Percentiles rank a stretch among this genome's conserved stretches.
These are phyloP conservation scores for Crataegus laevigata DNA, from an alignment of 306 rosid genomes.

Conservation along the genomic window DNA sequence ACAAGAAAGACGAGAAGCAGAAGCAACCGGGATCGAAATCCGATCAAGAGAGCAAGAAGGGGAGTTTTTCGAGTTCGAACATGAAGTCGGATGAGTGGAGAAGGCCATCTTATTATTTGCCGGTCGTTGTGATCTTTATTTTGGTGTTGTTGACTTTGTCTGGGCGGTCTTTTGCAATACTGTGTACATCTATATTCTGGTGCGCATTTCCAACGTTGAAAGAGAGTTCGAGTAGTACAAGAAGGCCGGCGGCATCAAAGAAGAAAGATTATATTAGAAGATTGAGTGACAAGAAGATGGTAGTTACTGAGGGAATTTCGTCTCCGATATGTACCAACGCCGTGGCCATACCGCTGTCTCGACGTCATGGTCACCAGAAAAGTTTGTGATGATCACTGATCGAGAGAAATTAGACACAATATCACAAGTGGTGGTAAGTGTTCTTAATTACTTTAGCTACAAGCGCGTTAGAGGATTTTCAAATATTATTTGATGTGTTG, in stretches of 20 bases:
- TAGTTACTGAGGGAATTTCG: constrained; percentile 2
- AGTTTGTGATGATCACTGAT: constrained; percentile 34
- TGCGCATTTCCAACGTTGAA: constrained; percentile 49
- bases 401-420: background rate
- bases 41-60: constrained; percentile 8
- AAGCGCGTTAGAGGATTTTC: background rate
- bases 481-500: background rate
- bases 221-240: constrained; percentile 16
- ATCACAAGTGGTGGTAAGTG: background rate
- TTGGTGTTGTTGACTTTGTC: constrained; percentile 49
- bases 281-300: constrained; percentile 29
- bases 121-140: constrained; percentile 40
- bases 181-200: constrained; percentile 65
- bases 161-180: constrained; percentile 59
- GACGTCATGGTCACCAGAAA: constrained; percentile 33
- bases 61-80: background rate
- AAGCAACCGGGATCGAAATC: background rate
- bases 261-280: constrained; percentile 37
- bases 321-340: constrained; percentile 18
- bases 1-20: constrained; percentile 17
- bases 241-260: constrained; percentile 1
- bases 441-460: background rate
- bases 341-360: constrained; percentile 2
- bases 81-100: constrained; percentile 27
- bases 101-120: constrained; percentile 48